These are phyloP conservation scores for Seiridium unicorne DNA, from an alignment of 2,329 filamentous ascomycete species.

Conservation along the genomic window DNA sequence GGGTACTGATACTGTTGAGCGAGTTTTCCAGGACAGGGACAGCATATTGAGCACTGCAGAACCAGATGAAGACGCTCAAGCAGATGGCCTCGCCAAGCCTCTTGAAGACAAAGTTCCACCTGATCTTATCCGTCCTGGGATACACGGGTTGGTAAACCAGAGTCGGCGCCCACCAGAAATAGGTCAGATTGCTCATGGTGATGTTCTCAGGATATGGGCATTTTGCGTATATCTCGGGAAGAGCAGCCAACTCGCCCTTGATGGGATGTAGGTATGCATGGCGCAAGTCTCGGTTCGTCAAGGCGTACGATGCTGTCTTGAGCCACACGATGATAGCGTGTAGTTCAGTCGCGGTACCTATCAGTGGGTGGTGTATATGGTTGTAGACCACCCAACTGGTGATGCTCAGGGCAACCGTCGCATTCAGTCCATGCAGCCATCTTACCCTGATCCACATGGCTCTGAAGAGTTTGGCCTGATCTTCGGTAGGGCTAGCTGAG, in stretches of 20 bases:
- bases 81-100: constrained; percentile 74
- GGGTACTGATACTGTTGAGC: constrained; percentile 77
- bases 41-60: constrained; percentile 91
- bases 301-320: constrained; percentile 92
- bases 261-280: constrained; percentile 82
- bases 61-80: constrained; percentile 89
- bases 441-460: constrained; percentile 79
- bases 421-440: constrained; percentile 78
- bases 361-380: constrained; percentile 86
- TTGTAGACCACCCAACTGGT: constrained; percentile 88
- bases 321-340: constrained; percentile 96
- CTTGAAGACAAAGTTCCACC: constrained; percentile 87
- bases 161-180: constrained; percentile 98
- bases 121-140: constrained; percentile 75
- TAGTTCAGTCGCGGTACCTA: constrained; percentile 85
- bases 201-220: constrained; percentile 93
- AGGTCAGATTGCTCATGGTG: constrained; percentile 80
- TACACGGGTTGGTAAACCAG: constrained; percentile 97
- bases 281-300: constrained; percentile 93
- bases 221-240: constrained; percentile 77
- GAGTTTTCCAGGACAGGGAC: constrained; percentile 88
- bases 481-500: constrained; percentile 53
- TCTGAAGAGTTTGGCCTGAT: constrained; percentile 65
- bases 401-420: constrained; percentile 74
- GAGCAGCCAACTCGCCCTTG: constrained; percentile 61